Evolutionary conservation across 352 stramenopile species (phyloP), one percentile per base, ranked within the genome.

Genomic region (Phytophthora megakarya): DNA sequence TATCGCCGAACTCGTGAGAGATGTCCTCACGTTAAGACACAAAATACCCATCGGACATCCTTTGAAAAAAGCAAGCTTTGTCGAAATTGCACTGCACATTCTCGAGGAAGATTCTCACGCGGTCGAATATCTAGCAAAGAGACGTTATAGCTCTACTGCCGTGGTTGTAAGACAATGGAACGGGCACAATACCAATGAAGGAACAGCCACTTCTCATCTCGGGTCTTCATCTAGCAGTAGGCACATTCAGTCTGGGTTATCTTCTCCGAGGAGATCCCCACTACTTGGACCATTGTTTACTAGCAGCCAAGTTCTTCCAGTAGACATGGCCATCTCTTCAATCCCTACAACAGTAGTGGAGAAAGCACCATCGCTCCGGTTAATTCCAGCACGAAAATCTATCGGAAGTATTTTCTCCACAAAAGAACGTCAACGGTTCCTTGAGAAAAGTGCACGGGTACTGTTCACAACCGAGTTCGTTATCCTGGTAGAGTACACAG

Each of bases 401-500:
- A n/a, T 44, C 1, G 38, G 4, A 38, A 25, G 39, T 39, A 19
- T 58, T 48, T 58, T 58, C 50, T 58, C 50, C 5, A 15, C 32
- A 22, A 46, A 25, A n/a, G 49, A 57, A 38, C 49, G 49, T 23
- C 49, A 37, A 15, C 38, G 44, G 12, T 57, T 57, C n/a, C 37
- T 58, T n/a, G 37, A 48, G 18, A 48, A 19, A 26, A 47, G 37
- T 16, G 37, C 37, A 21, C 50, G 46, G 23, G 50, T 39, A 22
- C 50, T 48, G 5, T 49, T 58, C 18, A 58, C 38, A 8, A 48
- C 50, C 5, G 50, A 49, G 25, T 58, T 58, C 15, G 50, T 58
- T n/a, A 38, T 58, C 12, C 37, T 58, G 18, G 50, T 48, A 1
- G 37, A 48, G 37, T 58, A 58, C 39, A 58, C 49, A 18, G 49